Conservation (phyloP, 352 stramenopile genomes). For the Pythium utonaiense region DNA sequence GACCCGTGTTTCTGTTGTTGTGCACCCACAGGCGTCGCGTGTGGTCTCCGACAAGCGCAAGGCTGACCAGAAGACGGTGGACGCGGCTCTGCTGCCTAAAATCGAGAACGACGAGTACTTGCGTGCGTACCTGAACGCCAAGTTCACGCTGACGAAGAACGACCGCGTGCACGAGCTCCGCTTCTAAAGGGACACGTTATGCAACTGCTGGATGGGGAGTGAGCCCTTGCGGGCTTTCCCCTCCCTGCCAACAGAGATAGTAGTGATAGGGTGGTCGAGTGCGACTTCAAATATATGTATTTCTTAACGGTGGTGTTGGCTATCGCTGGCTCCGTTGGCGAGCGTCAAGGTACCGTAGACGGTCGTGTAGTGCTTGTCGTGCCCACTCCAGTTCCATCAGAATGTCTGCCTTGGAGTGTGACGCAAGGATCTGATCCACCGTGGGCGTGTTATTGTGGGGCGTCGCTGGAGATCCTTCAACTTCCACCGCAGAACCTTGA, state of each 20-base stretch:
- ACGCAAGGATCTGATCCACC: conserved; percentile 42
- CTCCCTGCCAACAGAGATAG: not conserved
- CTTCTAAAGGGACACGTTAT: conserved; percentile 76
- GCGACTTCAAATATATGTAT: not conserved
- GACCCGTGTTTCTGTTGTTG: conserved; percentile 12
- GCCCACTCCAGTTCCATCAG: conserved; percentile 52
- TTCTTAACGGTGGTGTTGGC: not conserved
- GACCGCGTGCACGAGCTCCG: conserved; percentile 96
- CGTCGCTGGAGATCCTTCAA: not conserved
- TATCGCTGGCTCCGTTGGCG: not conserved
- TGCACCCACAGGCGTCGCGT: conserved; percentile 30
- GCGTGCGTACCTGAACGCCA: conserved; percentile 93
- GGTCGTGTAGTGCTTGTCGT: conserved; percentile 38
- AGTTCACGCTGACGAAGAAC: conserved; percentile 92
- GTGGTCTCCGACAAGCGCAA: conserved; percentile 93
- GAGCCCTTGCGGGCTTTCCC: not conserved
- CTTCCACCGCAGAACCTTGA: too few species aligned
- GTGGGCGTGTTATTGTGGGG: not conserved
- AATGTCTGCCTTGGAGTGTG: conserved; percentile 48
- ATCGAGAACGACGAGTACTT: conserved; percentile 80
- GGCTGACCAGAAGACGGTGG: conserved; percentile 94
- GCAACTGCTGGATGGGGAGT: not conserved
- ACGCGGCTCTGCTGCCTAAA: conserved; percentile 76
- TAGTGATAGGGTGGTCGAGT: not conserved
- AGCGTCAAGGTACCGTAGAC: conserved; percentile 35